phyloP scores from a whole-genome alignment of 345 rosid species.

The Citrus medica region DNA sequence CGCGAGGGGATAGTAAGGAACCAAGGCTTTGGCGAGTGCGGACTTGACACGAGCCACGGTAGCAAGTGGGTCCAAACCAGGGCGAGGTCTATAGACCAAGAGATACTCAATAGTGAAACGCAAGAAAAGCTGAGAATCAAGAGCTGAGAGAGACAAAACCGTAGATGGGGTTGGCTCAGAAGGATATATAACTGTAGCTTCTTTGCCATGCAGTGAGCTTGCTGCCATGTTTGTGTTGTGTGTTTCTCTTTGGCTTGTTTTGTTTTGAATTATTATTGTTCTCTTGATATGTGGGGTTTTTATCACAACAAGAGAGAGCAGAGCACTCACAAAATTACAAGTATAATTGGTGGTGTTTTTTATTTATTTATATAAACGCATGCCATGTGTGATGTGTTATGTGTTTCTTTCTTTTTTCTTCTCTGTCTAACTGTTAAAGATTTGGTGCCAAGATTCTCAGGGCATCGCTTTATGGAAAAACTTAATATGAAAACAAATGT shows the following conservation, averaged over 20 bases:
- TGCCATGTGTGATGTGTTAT: conserved; percentile 6
- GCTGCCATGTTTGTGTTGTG: conserved; percentile 40
- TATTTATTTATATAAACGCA: not conserved
- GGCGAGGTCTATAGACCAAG: conserved; percentile 41
- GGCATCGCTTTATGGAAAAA: conserved; percentile 67
- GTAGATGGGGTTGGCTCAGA: conserved; percentile 58
- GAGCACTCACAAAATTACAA: no score
- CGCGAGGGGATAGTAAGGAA: conserved; percentile 72
- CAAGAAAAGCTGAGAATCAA: conserved; percentile 86
- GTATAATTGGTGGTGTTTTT: not conserved
- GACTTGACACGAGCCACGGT: conserved; percentile 45
- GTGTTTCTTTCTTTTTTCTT: conserved; percentile 8
- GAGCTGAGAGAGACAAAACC: conserved; percentile 65
- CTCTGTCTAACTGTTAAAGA: conserved; percentile 55
- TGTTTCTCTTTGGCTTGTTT: not conserved
- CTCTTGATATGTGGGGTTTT: not conserved
- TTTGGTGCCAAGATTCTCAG: conserved; percentile 76
- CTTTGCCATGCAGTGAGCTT: conserved; percentile 44
- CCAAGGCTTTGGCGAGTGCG: conserved; percentile 55
- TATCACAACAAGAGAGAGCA: not conserved
- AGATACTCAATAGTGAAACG: conserved; percentile 86
- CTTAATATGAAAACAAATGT: conserved; percentile 37
- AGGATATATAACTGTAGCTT: conserved; percentile 54
- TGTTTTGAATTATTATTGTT: not conserved
- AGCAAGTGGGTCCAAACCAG: conserved; percentile 30